Evolutionary conservation across 768 basidiomycete species (phyloP).

Genomic region (Coprinopsis strossmayeri): DNA sequence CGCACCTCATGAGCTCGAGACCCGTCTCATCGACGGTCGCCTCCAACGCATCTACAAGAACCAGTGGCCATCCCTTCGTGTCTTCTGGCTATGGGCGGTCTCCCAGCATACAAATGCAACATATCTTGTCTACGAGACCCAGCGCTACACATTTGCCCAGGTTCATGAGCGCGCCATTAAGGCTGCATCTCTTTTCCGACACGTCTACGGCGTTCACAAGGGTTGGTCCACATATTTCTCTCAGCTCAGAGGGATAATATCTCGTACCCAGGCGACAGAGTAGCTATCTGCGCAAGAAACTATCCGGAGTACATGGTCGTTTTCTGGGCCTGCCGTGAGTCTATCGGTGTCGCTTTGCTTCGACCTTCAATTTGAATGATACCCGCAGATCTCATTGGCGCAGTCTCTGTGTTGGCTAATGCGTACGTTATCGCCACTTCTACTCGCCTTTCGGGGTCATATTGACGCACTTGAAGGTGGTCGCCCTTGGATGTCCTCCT

Average conservation of each 20-base stretch:
- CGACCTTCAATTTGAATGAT: not conserved
- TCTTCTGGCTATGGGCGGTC: conserved; percentile 37
- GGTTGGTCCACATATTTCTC: conserved; percentile 17
- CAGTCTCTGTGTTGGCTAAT: conserved; percentile 40
- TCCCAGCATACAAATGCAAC: conserved; percentile 29
- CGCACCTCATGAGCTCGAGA: conserved; percentile 35
- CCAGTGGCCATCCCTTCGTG: conserved; percentile 39
- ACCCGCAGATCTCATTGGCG: conserved; percentile 37
- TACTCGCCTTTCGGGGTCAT: not conserved
- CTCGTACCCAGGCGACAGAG: conserved; percentile 27
- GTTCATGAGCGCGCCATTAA: conserved; percentile 28
- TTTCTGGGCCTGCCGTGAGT: conserved; percentile 44
- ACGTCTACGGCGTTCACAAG: conserved; percentile 44
- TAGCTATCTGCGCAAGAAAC: conserved; percentile 44
- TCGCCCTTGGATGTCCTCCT: conserved; percentile 32
- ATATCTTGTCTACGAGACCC: conserved; percentile 45
- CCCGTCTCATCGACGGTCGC: conserved; percentile 34
- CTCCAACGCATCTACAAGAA: conserved; percentile 47
- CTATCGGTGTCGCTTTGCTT: not conserved
- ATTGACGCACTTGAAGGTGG: conserved; percentile 19
- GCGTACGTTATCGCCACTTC: conserved; percentile 25
- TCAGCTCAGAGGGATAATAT: conserved; percentile 1
- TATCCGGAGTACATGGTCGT: conserved; percentile 37
- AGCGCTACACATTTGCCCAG: conserved; percentile 37
- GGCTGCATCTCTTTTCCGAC: conserved; percentile 28